Conservation (phyloP, 2,329 filamentous ascomycete genomes). For the Verticillium nonalfalfae region DNA sequence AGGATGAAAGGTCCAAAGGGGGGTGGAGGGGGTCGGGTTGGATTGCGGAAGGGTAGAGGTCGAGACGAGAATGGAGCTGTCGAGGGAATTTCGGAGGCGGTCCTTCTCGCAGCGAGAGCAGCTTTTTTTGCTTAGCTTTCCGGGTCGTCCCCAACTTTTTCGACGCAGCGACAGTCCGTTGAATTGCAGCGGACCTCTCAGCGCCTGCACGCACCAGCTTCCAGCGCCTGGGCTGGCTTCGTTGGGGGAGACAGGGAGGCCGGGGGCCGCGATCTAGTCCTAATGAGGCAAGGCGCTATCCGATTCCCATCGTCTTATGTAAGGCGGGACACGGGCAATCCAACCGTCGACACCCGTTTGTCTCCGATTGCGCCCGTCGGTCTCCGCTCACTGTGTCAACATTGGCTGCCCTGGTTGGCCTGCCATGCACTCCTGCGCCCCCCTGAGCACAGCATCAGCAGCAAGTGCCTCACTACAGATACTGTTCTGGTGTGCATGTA, state of each 20-base stretch:
- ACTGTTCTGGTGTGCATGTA: no score
- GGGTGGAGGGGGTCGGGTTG: not conserved
- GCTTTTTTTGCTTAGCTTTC: conserved; percentile 12
- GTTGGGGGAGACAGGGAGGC: conserved; percentile 6
- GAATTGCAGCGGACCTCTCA: conserved; percentile 11
- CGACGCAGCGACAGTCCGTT: conserved; percentile 10
- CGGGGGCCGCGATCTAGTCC: conserved; percentile 3
- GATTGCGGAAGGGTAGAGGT: conserved; percentile 8
- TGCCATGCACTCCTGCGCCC: no score
- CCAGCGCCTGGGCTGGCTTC: conserved; percentile 6
- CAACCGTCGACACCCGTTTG: not conserved
- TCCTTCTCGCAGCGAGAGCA: not conserved
- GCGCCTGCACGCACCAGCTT: not conserved
- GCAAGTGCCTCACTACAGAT: no score
- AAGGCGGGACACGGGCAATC: not conserved
- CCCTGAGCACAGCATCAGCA: no score
- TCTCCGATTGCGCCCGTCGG: not conserved
- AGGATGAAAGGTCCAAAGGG: conserved; percentile 1
- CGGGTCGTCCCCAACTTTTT: conserved; percentile 8
- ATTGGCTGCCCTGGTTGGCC: no score
- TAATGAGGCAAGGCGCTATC: not conserved
- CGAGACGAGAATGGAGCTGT: conserved; percentile 10
- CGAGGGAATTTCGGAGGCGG: conserved; percentile 13
- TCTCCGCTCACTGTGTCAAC: not conserved
- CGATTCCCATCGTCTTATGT: not conserved